A percentile compares a stretch with the other conserved stretches of the same genome.
Conservation (phyloP, 805 yeast genomes). For the Pichia nanzhaoensis region DNA sequence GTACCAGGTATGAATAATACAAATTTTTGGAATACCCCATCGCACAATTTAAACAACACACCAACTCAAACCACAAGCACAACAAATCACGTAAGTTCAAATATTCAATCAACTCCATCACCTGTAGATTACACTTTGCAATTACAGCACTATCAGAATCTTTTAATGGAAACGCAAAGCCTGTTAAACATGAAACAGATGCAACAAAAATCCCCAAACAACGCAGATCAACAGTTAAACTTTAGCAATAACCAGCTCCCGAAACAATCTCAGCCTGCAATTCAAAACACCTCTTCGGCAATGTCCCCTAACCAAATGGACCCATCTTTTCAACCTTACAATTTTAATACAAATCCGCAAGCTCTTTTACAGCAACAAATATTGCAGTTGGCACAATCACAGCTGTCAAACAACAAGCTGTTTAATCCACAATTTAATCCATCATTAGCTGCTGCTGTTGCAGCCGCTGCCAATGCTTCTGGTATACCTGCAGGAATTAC, state of each 20-base stretch:
- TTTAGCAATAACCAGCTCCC: no score
- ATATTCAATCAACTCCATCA: slow-evolving; percentile 9
- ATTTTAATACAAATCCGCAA: slow-evolving; percentile 4
- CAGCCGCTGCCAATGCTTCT: neutral
- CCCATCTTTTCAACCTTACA: neutral
- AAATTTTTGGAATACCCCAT: neutral
- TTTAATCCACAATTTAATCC: slow-evolving; percentile 3
- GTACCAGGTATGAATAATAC: neutral
- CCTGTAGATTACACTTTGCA: slow-evolving; percentile 30
- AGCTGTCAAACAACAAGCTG: slow-evolving; percentile 2
- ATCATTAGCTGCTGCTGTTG: slow-evolving; percentile 4
- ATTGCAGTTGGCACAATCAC: slow-evolving; percentile 10
- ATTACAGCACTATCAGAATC: slow-evolving; percentile 29
- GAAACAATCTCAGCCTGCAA: no score
- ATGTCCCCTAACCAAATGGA: neutral
- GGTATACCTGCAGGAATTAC: neutral
- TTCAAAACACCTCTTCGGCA: slow-evolving; percentile 1
- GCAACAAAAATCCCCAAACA: slow-evolving; percentile 5
- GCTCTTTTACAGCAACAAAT: slow-evolving; percentile 9
- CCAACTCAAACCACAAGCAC: slow-evolving; percentile 7
- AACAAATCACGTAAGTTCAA: slow-evolving; percentile 4
- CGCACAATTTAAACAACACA: slow-evolving; percentile 10
- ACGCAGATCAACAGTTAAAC: neutral
- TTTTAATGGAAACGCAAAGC: slow-evolving; percentile 27
- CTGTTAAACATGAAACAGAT: slow-evolving; percentile 17